Evolutionary conservation across 148 eudicot genomes (phyloP), one percentile per base, ranked within the genome.

Genomic region (Nepenthes mirabilis): DNA sequence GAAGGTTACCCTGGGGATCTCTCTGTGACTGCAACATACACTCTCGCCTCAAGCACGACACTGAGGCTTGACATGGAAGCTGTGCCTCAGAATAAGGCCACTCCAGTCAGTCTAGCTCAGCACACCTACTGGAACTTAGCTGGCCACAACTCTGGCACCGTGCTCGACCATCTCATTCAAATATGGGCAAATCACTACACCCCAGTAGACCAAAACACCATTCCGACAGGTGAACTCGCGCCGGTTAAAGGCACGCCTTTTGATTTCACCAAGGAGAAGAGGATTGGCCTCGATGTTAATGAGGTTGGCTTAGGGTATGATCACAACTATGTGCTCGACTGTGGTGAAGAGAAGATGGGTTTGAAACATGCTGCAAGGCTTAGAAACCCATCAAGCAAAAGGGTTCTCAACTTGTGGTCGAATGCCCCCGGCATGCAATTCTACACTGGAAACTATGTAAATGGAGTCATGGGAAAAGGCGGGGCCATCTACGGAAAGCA

Each of bases 41-140:
- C 95, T 55, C 95, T 93, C 12, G 72, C 86, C 55, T 83, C 96
- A 58, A 76, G 65, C 63, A 88, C 96, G 32, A 74, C 91, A 32
- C 2, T 88, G 82, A 80, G 81, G 73, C 99, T 93, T 5, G 99
- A 93, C 81, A 93, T 93, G 99, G 99, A 88, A 76, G 99, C 96
- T 11, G 65, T 85, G n/a, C 88, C 96, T 1, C 74, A 70, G 68
- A 86, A 88, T 69, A 93, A 86, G 75, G 77, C 96, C 34, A 88
- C 99, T 50, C 96, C 85, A 5, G 82, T 88, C 45, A 93, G 70
- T 74, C 80, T 93, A 52, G 96, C 98, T 33, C 96, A 93, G 61
- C 99, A 93, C 66, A 93, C 96, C 33, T 93, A 88, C 65, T 93
- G 96, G 96, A 88, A 89, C 64, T 71, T 93, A 62, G 82, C 85